Base-by-base conservation (phyloP, 768 basidiomycete species). In the Xanthoconium purpureum region DNA sequence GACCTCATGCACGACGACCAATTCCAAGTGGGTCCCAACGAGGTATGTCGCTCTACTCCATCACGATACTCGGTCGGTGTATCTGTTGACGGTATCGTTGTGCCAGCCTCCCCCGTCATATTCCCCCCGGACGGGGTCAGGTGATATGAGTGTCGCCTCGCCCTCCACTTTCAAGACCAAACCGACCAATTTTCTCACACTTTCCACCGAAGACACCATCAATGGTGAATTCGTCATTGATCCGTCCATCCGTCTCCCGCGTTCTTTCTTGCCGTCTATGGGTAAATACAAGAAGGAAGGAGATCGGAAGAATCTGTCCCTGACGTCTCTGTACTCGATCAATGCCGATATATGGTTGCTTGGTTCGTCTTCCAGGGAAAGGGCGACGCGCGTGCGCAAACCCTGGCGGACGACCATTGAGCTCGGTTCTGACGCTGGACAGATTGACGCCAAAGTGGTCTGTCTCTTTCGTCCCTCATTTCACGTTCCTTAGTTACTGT, bases 211-310 rank as follows among this genome's bases (percentile, higher is more conserved):
- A 12, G 4, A 52, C 14, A 29, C 17, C 32, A 29, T 69, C 44
- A 52, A 42, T 5, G 68, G 69, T 36, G 60, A 66, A 40, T 81
- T 78, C 67, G 63, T 77, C 32, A 65, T 82, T 36, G 77, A 82
- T 54, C 75, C 81, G 2, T 55, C 64, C n/a, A 63, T 81, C 30
- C 33, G 48, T 12, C 70, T 82, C 45, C 80, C 81, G 0, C 4
- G 61, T 0, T 54, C 69, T 13, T 50, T 79, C 35, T 66, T 81
- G 6, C 73, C 78, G 1, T 74, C 78, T 28, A 60, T 81, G 1
- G 46, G 50, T 5, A 48, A 52, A 0, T 70, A 63, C 24, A 72
- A 78, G 56, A 70, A 73, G 0, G 77, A 77, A 49, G 65, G 56
- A 2, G 69, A 71, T 1, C 67, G 80, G 38, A 74, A 66, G 32